Conservation (phyloP, 2,329 filamentous ascomycete species). For the Aureobasidium sp. region DNA sequence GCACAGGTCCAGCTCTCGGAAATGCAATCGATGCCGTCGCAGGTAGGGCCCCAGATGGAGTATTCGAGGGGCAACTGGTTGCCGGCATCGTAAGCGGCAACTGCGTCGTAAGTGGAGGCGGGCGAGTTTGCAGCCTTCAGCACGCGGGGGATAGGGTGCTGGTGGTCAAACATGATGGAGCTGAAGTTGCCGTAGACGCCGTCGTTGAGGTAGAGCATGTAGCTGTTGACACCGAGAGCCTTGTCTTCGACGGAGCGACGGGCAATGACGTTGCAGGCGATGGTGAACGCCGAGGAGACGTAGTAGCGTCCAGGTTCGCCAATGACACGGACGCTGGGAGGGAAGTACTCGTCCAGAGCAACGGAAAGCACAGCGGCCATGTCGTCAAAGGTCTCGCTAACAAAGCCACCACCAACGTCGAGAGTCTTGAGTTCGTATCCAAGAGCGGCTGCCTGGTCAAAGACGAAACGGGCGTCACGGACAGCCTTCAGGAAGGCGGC, state of each 20-base stretch:
- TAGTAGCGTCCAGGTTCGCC: conserved; percentile 97
- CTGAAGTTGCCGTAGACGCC: conserved; percentile 98
- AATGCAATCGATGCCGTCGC: conserved; percentile 95
- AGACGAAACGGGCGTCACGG: conserved; percentile 78
- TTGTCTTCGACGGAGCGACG: conserved; percentile 80
- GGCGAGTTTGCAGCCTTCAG: conserved; percentile 52
- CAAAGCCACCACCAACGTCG: conserved; percentile 92
- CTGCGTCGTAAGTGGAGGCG: conserved; percentile 24
- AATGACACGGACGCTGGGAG: conserved; percentile 75
- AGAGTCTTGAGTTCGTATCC: conserved; percentile 81
- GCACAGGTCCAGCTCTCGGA: conserved; percentile 70
- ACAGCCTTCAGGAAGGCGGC: conserved; percentile 85
- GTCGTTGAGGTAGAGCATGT: conserved; percentile 98
- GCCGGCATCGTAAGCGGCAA: conserved; percentile 34
- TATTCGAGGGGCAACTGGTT: conserved; percentile 59
- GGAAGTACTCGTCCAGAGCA: conserved; percentile 84
- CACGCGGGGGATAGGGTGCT: conserved; percentile 79
- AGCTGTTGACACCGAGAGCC: conserved; percentile 58
- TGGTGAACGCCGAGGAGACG: conserved; percentile 84
- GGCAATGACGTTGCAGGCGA: conserved; percentile 93
- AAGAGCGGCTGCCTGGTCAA: conserved; percentile 70
- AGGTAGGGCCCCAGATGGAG: conserved; percentile 96
- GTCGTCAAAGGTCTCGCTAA: conserved; percentile 79
- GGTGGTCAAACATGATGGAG: conserved; percentile 98
- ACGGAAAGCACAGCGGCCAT: conserved; percentile 76